A percentile compares a stretch with the other conserved stretches of the same genome.
Conservation (phyloP, 805 yeast species). For the Tetrapisispora taiwanensis region DNA sequence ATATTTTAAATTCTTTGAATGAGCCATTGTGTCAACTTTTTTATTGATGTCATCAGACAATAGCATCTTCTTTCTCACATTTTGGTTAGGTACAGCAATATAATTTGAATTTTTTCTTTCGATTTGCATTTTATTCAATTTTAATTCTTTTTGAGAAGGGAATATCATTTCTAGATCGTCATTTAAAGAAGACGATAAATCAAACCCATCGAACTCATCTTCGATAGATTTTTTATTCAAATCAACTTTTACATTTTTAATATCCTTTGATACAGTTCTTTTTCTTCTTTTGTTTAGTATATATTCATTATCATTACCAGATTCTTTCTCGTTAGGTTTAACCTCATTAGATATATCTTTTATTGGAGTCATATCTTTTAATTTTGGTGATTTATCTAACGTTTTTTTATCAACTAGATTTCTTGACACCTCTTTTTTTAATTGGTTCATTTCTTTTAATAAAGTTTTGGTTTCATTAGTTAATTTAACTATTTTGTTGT, state of each 20-base stretch:
- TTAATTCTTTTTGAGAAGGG: conserved; percentile 23
- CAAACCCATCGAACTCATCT: conserved; percentile 21
- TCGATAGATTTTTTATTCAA: neutral
- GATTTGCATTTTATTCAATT: conserved; percentile 6
- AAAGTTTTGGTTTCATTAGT: conserved; percentile 8
- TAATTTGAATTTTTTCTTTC: conserved; percentile 1
- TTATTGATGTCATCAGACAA: conserved; percentile 23
- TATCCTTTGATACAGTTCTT: neutral
- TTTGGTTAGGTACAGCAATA: conserved; percentile 7
- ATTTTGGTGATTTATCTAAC: too few relatives aligned
- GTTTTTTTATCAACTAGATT: neutral
- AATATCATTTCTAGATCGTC: conserved; percentile 27
- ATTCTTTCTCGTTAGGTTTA: too few relatives aligned
- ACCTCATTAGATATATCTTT: too few relatives aligned
- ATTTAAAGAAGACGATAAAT: conserved; percentile 24
- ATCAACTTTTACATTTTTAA: too few relatives aligned
- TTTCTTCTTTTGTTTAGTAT: neutral
- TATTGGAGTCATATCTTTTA: too few relatives aligned
- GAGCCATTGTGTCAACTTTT: conserved; percentile 10
- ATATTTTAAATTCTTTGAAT: neutral
- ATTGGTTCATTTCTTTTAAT: neutral
- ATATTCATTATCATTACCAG: neutral
- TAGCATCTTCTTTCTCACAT: conserved; percentile 23
- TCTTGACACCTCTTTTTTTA: neutral
- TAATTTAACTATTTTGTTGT: conserved; percentile 9